Percentiles rank a stretch among this genome's conserved stretches.
Evolutionary conservation across 108 stramenopile genomes (phyloP).

Genomic region (Discostella stelligeroides): DNA sequence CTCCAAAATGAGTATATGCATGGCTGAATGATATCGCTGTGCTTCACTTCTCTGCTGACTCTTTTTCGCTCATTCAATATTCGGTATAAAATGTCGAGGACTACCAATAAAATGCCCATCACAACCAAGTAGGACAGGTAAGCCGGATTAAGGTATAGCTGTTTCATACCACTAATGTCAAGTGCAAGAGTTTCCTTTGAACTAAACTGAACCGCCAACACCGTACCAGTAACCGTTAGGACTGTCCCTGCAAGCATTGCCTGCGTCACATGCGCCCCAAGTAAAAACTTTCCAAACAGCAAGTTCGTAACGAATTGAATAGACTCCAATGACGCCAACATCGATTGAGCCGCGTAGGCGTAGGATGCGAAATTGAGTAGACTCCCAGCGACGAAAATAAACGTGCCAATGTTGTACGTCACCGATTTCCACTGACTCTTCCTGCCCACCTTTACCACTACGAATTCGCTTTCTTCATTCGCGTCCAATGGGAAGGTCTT

Average conservation of each 20-base stretch:
- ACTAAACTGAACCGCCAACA: conserved; percentile 58
- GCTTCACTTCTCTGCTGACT: conserved; percentile 20
- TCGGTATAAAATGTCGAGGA: conserved; percentile 38
- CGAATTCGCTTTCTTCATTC: conserved; percentile 26
- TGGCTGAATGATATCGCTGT: conserved; percentile 53
- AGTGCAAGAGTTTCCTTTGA: conserved; percentile 48
- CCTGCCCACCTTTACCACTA: conserved; percentile 22
- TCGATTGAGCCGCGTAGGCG: conserved; percentile 70
- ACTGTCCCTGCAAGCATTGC: conserved; percentile 62
- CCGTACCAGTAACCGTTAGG: conserved; percentile 62
- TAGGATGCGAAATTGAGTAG: conserved; percentile 73
- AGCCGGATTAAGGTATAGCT: conserved; percentile 36
- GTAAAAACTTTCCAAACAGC: conserved; percentile 63
- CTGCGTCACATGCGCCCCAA: conserved; percentile 49
- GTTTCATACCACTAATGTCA: conserved; percentile 33
- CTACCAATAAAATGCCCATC: conserved; percentile 32
- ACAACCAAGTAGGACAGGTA: conserved; percentile 43
- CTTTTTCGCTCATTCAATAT: conserved; percentile 26
- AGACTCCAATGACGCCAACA: conserved; percentile 73
- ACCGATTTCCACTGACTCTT: conserved; percentile 26
- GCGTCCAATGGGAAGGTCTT: conserved; percentile 27
- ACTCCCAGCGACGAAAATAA: conserved; percentile 61
- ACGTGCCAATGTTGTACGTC: conserved; percentile 62
- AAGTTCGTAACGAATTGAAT: conserved; percentile 80
- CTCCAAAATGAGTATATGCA: conserved; percentile 62